A percentile compares a stretch with the other conserved stretches of the same genome.
Conservation (phyloP, 2,329 filamentous ascomycete genomes). For the Penicillium sp. region DNA sequence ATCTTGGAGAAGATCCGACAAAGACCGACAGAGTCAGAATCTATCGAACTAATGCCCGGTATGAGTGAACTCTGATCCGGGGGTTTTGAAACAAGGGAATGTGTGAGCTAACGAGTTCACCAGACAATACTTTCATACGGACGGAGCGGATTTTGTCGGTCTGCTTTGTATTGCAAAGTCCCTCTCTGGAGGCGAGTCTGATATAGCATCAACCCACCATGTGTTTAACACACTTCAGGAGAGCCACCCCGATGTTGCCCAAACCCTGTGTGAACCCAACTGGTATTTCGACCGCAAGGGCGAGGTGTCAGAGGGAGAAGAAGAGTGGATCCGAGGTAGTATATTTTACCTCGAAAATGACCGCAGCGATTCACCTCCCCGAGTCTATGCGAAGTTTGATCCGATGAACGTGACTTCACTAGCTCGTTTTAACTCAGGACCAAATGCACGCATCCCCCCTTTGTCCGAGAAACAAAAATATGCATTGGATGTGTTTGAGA, state of each 20-base stretch:
- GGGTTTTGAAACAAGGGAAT: background rate
- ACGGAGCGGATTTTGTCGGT: constrained; percentile 78
- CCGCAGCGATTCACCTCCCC: constrained; percentile 48
- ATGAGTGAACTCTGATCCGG: constrained; percentile 5
- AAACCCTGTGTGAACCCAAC: constrained; percentile 69
- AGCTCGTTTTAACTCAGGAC: constrained; percentile 64
- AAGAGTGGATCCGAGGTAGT: constrained; percentile 68
- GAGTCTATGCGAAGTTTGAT: constrained; percentile 70
- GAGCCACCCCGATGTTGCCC: constrained; percentile 73
- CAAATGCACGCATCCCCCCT: constrained; percentile 26
- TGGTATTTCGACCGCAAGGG: constrained; percentile 94
- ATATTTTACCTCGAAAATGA: constrained; percentile 75
- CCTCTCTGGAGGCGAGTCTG: constrained; percentile 77
- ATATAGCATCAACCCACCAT: constrained; percentile 72
- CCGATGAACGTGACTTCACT: constrained; percentile 78
- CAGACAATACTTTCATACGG: constrained; percentile 78
- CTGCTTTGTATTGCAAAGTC: constrained; percentile 76
- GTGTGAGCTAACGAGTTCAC: constrained; percentile 1
- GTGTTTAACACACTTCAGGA: constrained; percentile 77
- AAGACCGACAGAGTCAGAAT: constrained; percentile 84
- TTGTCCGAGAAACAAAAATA: constrained; percentile 28
- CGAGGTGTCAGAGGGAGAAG: constrained; percentile 71
- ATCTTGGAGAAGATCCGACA: constrained; percentile 74
- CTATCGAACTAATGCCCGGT: constrained; percentile 76
- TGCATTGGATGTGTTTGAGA: constrained; percentile 27